These are phyloP conservation scores for Pichia inconspicua DNA, from an alignment of 1,139 yeast genomes.

Conservation along the genomic window DNA sequence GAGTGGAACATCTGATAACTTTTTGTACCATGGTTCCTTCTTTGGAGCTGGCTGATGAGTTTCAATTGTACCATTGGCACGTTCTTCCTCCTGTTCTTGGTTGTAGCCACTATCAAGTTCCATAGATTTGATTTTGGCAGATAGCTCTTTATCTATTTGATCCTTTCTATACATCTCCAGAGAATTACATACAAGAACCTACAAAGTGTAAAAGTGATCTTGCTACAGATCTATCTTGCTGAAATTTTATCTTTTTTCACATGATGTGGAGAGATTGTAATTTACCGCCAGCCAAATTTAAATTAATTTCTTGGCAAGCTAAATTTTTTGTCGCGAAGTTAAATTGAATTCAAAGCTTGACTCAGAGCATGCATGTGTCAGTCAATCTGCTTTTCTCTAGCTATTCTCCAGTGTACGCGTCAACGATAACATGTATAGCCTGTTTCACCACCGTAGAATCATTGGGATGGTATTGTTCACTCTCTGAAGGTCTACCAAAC, in stretches of 20 bases:
- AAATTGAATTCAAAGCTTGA: too few species aligned
- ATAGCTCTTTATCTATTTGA: constrained; percentile 18
- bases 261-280: background rate
- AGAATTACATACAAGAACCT: background rate
- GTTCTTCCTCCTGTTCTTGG: constrained; percentile 5
- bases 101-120: constrained; percentile 1
- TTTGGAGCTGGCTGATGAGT: constrained; percentile 20
- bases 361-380: too few species aligned
- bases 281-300: too few species aligned
- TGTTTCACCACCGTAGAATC: constrained; percentile 7
- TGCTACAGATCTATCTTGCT: background rate
- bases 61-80: background rate
- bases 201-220: background rate
- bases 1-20: constrained; percentile 35
- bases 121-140: constrained; percentile 8
- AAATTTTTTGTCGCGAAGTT: too few species aligned
- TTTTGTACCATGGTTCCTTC: constrained; percentile 28
- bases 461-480: constrained; percentile 3
- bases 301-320: too few species aligned
- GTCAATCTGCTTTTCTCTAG: too few species aligned
- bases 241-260: constrained; percentile 1
- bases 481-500: constrained; percentile 17
- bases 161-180: constrained; percentile 17
- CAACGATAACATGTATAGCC: constrained; percentile 2
- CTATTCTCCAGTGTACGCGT: constrained; percentile 2